Base-by-base conservation (phyloP, 768 basidiomycete genomes). In the Roridomyces roridus region DNA sequence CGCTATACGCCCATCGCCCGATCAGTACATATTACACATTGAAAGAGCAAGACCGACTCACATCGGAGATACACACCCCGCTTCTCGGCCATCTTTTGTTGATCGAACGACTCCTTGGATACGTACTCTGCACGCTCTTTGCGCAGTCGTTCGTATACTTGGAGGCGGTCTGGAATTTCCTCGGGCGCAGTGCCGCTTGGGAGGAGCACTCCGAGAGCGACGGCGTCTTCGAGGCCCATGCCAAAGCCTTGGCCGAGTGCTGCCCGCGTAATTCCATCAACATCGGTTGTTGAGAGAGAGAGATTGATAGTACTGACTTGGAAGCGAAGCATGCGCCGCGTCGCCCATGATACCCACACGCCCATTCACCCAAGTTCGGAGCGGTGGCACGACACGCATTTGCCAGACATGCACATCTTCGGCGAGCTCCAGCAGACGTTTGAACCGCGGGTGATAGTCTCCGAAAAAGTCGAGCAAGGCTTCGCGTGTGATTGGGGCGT, bases 221-320 rank as follows among this genome's bases (percentile, higher is more conserved):
- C 48, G 2, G 53, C 59, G 31, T 60, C 59, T 46, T 60, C 59
- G 12, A 60, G 53, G 5, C 53, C 59, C 49, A 54, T 49, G 9
- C 53, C 59, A 28, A 60, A 60, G 6, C 59, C 59, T 28, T 60
- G 59, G 15, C 59, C 59, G 21, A 60, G 47, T 2, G 59, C 53
- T 60, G 24, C n/a, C n/a, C n/a, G n/a, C n/a, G n/a, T n/a, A n/a
- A n/a, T n/a, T n/a, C n/a, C n/a, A n/a, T n/a, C n/a, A n/a, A n/a
- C n/a, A n/a, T n/a, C n/a, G n/a, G n/a, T n/a, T n/a, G n/a, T n/a
- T n/a, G n/a, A n/a, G n/a, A n/a, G n/a, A n/a, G n/a, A n/a, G n/a
- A n/a, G n/a, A n/a, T n/a, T n/a, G n/a, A n/a, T n/a, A n/a, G 12
- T 18, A 47, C 53, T 2, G 8, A 60, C 59, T 60, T 4, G 59